Conservation (phyloP, 306 rosid genomes). For the Fragaria iinumae region DNA sequence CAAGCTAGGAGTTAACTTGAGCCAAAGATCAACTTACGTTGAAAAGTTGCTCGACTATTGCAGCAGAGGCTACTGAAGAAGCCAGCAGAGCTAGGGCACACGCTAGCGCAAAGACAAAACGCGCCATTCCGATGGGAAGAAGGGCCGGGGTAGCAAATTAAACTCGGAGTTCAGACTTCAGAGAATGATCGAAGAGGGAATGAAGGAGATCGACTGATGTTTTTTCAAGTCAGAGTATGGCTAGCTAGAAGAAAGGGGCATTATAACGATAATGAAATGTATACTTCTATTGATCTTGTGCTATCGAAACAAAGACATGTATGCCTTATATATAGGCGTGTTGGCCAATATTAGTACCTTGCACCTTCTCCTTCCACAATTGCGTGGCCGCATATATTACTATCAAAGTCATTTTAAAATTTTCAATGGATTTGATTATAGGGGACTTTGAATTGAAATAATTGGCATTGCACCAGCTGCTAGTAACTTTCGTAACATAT, state of each 20-base stretch:
- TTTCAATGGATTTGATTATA: neutral
- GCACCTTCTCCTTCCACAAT: neutral
- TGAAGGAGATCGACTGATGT: neutral
- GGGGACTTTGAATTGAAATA: neutral
- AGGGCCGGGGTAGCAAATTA: neutral
- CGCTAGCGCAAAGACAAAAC: slow-evolving; percentile 20
- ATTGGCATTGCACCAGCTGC: neutral
- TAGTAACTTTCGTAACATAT: neutral
- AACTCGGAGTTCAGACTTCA: neutral
- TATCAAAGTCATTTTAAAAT: neutral
- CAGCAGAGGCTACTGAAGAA: slow-evolving; percentile 43
- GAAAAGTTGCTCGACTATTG: slow-evolving; percentile 46
- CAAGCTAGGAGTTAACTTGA: neutral
- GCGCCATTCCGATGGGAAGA: slow-evolving; percentile 20
- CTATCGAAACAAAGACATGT: neutral
- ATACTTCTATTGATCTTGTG: neutral
- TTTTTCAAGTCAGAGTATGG: neutral
- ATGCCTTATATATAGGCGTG: neutral
- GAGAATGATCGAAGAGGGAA: neutral
- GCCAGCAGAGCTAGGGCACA: slow-evolving; percentile 38
- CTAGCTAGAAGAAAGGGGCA: neutral
- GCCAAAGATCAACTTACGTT: slow-evolving; percentile 27
- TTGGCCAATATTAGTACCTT: neutral
- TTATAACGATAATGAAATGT: neutral
- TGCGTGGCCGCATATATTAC: neutral